Evolutionary conservation across 2,329 filamentous ascomycete genomes (phyloP).

Genomic region (Aureobasidium pullulans): DNA sequence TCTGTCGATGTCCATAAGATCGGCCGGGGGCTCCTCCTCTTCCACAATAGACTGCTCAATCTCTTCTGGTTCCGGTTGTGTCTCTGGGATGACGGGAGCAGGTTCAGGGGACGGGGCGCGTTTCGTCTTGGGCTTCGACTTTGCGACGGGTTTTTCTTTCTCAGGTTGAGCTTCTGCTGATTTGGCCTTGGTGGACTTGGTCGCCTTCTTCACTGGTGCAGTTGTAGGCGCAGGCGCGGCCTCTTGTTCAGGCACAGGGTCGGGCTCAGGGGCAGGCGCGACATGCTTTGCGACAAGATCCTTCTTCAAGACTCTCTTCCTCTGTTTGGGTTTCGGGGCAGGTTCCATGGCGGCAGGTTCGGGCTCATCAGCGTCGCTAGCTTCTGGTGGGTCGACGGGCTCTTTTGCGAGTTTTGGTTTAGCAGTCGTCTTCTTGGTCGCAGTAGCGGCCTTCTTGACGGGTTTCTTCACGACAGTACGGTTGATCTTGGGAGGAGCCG

Average conservation of each 20-base stretch:
- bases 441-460: slow-evolving; percentile 20
- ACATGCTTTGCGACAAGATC: slow-evolving; percentile 16
- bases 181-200: slow-evolving; percentile 22
- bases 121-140: slow-evolving; percentile 17
- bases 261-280: not conserved
- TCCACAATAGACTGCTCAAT: slow-evolving; percentile 27
- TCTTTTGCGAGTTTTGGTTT: slow-evolving; percentile 33
- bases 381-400: slow-evolving; percentile 29
- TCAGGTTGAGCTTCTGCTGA: slow-evolving; percentile 13
- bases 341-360: slow-evolving; percentile 29
- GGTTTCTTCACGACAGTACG: slow-evolving; percentile 22
- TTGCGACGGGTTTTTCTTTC: slow-evolving; percentile 1
- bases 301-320: slow-evolving; percentile 17
- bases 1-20: slow-evolving; percentile 22
- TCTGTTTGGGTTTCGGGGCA: slow-evolving; percentile 21
- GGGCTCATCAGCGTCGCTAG: slow-evolving; percentile 33
- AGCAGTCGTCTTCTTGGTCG: slow-evolving; percentile 28
- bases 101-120: slow-evolving; percentile 28
- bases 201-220: slow-evolving; percentile 16
- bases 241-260: not conserved
- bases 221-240: not conserved
- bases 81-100: slow-evolving; percentile 38
- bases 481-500: slow-evolving; percentile 14
- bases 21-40: slow-evolving; percentile 20
- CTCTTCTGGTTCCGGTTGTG: slow-evolving; percentile 33